A percentile compares a stretch with the other conserved stretches of the same genome.
Evolutionary conservation across 1,284 basidiomycete genomes (phyloP).

Genomic region (Waitea zeae): DNA sequence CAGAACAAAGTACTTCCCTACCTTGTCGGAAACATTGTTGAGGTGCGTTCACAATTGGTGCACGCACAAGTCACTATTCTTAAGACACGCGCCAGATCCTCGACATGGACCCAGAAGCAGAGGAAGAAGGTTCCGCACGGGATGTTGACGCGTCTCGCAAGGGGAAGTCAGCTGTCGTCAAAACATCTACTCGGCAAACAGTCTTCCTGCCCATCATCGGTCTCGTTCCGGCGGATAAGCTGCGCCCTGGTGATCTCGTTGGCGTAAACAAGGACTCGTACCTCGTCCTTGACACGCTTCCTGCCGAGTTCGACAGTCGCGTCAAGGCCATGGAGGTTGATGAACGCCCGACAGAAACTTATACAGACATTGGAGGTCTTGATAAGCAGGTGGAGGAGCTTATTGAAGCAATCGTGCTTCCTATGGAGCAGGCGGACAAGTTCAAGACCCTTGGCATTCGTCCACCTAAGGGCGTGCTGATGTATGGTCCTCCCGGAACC

Average conservation of each 20-base stretch:
- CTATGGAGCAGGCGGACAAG: constrained; percentile 70
- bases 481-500: constrained; percentile 71
- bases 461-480: constrained; percentile 63
- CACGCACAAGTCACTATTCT: not conserved
- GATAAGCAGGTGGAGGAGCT: constrained; percentile 76
- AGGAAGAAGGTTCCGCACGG: constrained; percentile 87
- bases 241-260: constrained; percentile 87
- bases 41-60: constrained; percentile 31
- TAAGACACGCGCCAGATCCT: constrained; percentile 52
- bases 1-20: constrained; percentile 99
- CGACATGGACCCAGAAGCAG: constrained; percentile 83
- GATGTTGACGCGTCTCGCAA: constrained; percentile 90
- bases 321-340: constrained; percentile 92
- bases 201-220: constrained; percentile 98
- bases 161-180: constrained; percentile 97
- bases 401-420: constrained; percentile 65
- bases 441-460: constrained; percentile 73
- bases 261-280: constrained; percentile 99
- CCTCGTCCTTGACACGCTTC: constrained; percentile 81
- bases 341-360: constrained; percentile 63
- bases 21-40: constrained; percentile 94
- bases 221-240: constrained; percentile 81
- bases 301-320: constrained; percentile 61
- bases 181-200: constrained; percentile 95
- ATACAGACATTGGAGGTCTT: constrained; percentile 66